Conservation (phyloP, 2,329 filamentous ascomycete genomes). For the Rutstroemia sp. region DNA sequence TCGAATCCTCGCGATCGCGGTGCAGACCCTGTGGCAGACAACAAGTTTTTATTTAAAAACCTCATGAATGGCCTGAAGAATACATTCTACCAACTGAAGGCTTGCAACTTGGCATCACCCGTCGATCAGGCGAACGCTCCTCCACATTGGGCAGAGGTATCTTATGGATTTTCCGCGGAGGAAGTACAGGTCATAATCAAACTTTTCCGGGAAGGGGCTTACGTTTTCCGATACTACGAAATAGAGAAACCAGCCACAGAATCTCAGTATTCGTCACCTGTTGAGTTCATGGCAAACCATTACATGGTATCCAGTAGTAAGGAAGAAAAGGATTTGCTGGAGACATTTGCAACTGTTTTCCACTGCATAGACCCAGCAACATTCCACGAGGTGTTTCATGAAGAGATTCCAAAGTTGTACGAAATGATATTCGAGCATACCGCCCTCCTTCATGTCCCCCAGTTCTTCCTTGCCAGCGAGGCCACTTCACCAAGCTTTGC, state of each 20-base stretch:
- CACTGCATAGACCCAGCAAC: conserved; percentile 97
- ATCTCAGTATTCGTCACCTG: conserved; percentile 68
- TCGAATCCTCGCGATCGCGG: conserved; percentile 84
- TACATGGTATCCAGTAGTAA: conserved; percentile 91
- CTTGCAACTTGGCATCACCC: conserved; percentile 68
- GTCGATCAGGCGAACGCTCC: conserved; percentile 76
- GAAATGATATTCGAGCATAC: conserved; percentile 98
- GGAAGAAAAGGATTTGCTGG: conserved; percentile 94
- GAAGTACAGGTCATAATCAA: conserved; percentile 96
- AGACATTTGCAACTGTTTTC: conserved; percentile 97
- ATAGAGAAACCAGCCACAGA: conserved; percentile 72
- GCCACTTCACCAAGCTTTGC: conserved; percentile 96
- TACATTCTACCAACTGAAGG: conserved; percentile 89
- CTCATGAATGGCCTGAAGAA: conserved; percentile 93
- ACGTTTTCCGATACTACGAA: conserved; percentile 95
- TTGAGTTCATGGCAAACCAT: conserved; percentile 89
- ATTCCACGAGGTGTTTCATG: conserved; percentile 97
- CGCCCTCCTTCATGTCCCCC: conserved; percentile 85
- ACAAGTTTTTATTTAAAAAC: conserved; percentile 97
- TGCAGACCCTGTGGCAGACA: conserved; percentile 86
- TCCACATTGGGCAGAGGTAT: conserved; percentile 88
- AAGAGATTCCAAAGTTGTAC: conserved; percentile 93
- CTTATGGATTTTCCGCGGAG: conserved; percentile 93
- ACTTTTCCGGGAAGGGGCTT: conserved; percentile 91
- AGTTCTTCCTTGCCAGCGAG: conserved; percentile 98